Percentiles rank a stretch among this genome's conserved stretches.
These are phyloP conservation scores for Panicum virgatum DNA, from an alignment of 202 grass and related monocot species.

Conservation along the genomic window DNA sequence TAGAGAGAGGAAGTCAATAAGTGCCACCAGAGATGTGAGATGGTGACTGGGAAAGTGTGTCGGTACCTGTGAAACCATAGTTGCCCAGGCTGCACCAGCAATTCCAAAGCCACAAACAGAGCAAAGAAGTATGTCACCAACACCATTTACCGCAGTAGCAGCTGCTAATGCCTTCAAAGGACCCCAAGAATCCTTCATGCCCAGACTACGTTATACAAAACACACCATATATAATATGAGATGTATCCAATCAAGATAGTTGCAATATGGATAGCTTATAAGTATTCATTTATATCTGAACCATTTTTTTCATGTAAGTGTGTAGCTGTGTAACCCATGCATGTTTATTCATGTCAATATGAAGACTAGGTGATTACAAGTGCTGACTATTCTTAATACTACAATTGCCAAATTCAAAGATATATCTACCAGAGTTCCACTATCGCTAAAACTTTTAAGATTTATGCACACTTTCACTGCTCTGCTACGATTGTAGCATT, in stretches of 20 bases:
- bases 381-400: background rate
- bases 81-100: constrained; percentile 98
- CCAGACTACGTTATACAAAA: constrained; percentile 71
- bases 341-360: constrained; percentile 8
- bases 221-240: constrained; percentile 34
- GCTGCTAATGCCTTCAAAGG: constrained; percentile 87
- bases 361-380: background rate
- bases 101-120: constrained; percentile 85
- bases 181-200: constrained; percentile 98
- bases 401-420: constrained; percentile 28
- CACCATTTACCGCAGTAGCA: constrained; percentile 77
- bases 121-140: constrained; percentile 87
- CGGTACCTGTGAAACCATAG: constrained; percentile 93
- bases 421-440: background rate
- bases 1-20: background rate
- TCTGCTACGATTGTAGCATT: background rate
- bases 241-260: constrained; percentile 21
- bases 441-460: background rate
- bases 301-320: background rate
- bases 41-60: constrained; percentile 10
- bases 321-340: background rate
- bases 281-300: constrained; percentile 5
- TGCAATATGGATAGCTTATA: constrained; percentile 12
- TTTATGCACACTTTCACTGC: constrained; percentile 2
- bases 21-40: background rate